Evolutionary conservation across 2,329 filamentous ascomycete species (phyloP), one percentile per base, ranked within the genome.

Genomic region (Pseudopithomyces maydicus): DNA sequence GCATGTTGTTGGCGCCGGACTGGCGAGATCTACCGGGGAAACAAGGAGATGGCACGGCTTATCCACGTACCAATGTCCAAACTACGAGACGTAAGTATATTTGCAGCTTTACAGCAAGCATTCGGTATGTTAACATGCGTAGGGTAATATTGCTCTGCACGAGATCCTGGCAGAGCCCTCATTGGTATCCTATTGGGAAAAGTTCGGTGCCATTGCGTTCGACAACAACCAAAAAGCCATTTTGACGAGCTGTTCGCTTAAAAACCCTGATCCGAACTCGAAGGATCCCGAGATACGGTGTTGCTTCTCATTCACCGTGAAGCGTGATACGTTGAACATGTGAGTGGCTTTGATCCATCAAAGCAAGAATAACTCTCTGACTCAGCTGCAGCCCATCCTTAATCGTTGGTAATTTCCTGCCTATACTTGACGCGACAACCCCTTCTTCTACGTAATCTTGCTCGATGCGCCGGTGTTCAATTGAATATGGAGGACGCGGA

Each of bases 21-120:
- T 0, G 95, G 95, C 10, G 95, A 99, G 79, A 98, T 99, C 46
- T 98, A 97, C 74, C 84, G 95, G 63, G 95, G 94, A 0, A 99
- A 99, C 75, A 96, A 96, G 72, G 95, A 99, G 77, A 99, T 99
- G 94, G 95, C 95, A 6, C 92, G 98, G 77, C 82, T 99, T 55
- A 94, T 99, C 62, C 88, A 93, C 67, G 92, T 97, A 29, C 92
- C 92, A 0, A 93, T 97, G 66, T 94, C 97, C 68, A 88, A 88
- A 58, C 78, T 99, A 62, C 85, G 94, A 81, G 95, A 98, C 79
- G 93, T 96, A 78, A 80, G 91, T 83, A 10, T 36, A 2, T 20
- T 17, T 10, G 22, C 6, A 14, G 12, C 32, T n/a, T 38, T 38
- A 38, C n/a, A 38, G n/a, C 19, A 17, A 10, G 10, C 19, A 19